Conservation (phyloP, 2,329 filamentous ascomycete genomes). For the Lachnellula hyalina region DNA sequence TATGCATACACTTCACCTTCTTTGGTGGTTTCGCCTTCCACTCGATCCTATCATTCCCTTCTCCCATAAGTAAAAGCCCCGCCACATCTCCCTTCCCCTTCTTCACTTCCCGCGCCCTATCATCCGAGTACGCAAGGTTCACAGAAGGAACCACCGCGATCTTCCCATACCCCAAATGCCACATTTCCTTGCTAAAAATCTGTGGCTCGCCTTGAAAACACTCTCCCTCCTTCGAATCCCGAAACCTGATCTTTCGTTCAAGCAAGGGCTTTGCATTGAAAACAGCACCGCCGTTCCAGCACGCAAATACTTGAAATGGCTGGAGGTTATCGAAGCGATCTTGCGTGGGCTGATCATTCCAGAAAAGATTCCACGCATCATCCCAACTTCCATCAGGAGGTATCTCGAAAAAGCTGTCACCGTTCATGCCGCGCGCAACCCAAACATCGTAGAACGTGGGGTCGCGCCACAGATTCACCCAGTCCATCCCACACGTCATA, state of each 20-base stretch:
- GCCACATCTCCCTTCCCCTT: conserved; percentile 44
- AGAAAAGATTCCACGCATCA: conserved; percentile 46
- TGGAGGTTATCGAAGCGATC: conserved; percentile 31
- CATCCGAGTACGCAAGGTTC: conserved; percentile 49
- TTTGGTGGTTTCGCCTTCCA: conserved; percentile 13
- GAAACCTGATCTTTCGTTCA: conserved; percentile 40
- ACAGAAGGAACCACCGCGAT: conserved; percentile 53
- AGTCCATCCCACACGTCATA: conserved; percentile 57
- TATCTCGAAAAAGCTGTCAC: conserved; percentile 52
- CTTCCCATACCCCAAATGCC: conserved; percentile 43
- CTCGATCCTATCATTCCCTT: conserved; percentile 5
- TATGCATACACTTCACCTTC: conserved; percentile 14
- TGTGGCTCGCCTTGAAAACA: conserved; percentile 51
- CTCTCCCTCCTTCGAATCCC: conserved; percentile 37
- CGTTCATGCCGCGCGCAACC: conserved; percentile 47
- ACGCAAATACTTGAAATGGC: conserved; percentile 57
- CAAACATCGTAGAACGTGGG: conserved; percentile 54
- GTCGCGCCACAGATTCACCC: conserved; percentile 40
- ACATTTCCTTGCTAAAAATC: conserved; percentile 53
- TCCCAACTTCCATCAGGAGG: conserved; percentile 45
- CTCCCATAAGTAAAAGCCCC: neutral
- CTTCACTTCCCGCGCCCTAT: conserved; percentile 42
- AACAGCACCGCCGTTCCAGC: conserved; percentile 53
- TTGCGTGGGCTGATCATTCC: conserved; percentile 39
- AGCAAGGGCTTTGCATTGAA: conserved; percentile 45